These are phyloP conservation scores for Aegle marmelos DNA, from an alignment of 345 rosid genomes.

Conservation along the genomic window DNA sequence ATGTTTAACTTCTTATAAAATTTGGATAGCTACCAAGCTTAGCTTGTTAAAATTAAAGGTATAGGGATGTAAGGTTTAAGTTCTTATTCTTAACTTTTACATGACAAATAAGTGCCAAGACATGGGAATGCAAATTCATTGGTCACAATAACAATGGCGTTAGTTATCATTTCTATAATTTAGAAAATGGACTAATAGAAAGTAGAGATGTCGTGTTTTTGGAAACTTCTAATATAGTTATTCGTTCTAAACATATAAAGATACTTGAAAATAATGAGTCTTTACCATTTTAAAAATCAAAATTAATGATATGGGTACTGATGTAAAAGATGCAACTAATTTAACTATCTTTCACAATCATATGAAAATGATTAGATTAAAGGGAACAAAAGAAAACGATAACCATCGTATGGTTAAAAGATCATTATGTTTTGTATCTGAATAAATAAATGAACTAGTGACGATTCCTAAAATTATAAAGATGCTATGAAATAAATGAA, in stretches of 20 bases:
- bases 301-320: background rate
- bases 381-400: background rate
- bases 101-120: too few relatives aligned
- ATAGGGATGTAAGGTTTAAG: background rate
- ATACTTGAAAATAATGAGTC: too few relatives aligned
- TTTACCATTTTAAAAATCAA: background rate
- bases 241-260: background rate
- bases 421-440: background rate
- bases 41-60: background rate
- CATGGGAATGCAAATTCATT: too few relatives aligned
- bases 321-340: background rate
- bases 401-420: background rate
- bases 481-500: background rate
- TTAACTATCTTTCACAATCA: background rate
- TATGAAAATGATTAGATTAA: background rate
- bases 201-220: background rate
- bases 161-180: background rate
- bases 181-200: background rate
- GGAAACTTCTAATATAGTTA: background rate
- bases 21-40: background rate
- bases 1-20: too few relatives aligned
- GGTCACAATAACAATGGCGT: too few relatives aligned
- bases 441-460: background rate
- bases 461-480: background rate
- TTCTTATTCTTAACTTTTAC: background rate